Evolutionary conservation across 2,329 filamentous ascomycete genomes (phyloP), one percentile per base, ranked within the genome.

Genomic region (Hypoxylon sp.): DNA sequence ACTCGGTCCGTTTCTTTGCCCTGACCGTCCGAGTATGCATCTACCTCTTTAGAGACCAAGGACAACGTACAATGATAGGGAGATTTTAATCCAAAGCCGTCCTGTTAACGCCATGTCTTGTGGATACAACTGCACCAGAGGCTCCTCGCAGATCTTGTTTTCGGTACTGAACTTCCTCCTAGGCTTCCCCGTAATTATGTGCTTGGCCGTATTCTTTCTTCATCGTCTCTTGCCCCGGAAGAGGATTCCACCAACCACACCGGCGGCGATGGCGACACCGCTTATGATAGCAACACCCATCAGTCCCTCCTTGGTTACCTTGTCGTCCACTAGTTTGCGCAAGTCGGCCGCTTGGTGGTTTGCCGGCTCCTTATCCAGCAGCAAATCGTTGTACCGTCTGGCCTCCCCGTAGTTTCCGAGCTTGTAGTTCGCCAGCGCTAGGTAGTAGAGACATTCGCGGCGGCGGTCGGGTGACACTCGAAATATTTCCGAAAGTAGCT

Each of bases 371-470:
- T 94, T 89, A 62, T 97, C 92, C 50, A 98, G 78, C 60, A 99
- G 81, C 46, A 94, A 82, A 72, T 98, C 94, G 75, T 99, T 99
- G 79, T 98, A 98, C 72, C 91, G 85, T 70, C 94, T 84, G 58
- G 94, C 94, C 74, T 99, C 95, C 60, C 88, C 92, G 76, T 97
- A 99, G 82, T 97, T 98, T 61, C 93, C 94, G 42, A 99, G 86
- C 81, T 98, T 98, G 85, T 94, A 98, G 82, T 98, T 97, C 63
- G 95, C 95, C 26, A 99, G 85, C 21, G 92, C 95, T 50, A 99
- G 88, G 78, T 99, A 99, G 82, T 97, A 99, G 60, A 99, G 90
- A 73, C 95, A 99, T 83, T 99, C 95, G 71, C 95, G 89, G 72
- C 95, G 89, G 69, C 95, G 91, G 77, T 98, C 95, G 66, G 92